Conservation (phyloP, 2,329 filamentous ascomycete species). For the Sordariomycetes sp. region DNA sequence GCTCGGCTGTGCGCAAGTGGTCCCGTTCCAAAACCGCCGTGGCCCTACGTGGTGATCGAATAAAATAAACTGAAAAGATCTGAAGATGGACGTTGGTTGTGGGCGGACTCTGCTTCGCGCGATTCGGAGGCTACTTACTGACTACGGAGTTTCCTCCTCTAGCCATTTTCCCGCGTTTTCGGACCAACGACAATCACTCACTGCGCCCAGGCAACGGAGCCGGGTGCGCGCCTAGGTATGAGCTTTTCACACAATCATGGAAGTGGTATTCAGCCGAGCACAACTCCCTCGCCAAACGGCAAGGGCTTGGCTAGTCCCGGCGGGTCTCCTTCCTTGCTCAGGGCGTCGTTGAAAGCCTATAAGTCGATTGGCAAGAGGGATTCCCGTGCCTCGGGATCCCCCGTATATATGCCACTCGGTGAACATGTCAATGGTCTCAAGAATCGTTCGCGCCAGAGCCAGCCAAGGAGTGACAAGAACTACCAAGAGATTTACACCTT, state of each 20-base stretch:
- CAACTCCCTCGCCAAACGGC: not conserved
- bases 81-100: not conserved
- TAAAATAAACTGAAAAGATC: constrained; percentile 5
- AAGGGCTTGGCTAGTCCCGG: not conserved
- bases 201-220: not conserved
- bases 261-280: not conserved
- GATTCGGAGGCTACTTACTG: not conserved
- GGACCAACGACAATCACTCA: not conserved
- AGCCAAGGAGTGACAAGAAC: not conserved
- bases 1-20: not conserved
- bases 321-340: not conserved
- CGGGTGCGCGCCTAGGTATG: not conserved
- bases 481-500: not conserved
- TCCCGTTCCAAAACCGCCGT: constrained; percentile 2
- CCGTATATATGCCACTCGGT: not conserved
- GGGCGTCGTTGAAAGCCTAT: not conserved
- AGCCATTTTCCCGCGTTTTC: not conserved
- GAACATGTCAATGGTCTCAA: not conserved
- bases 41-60: constrained; percentile 1
- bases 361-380: not conserved
- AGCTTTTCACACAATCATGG: not conserved
- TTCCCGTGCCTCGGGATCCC: not conserved
- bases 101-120: not conserved
- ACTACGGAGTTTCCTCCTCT: not conserved
- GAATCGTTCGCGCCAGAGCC: not conserved